phyloP scores from a whole-genome alignment of 164 flowering plant species.

The Annona cherimola region DNA sequence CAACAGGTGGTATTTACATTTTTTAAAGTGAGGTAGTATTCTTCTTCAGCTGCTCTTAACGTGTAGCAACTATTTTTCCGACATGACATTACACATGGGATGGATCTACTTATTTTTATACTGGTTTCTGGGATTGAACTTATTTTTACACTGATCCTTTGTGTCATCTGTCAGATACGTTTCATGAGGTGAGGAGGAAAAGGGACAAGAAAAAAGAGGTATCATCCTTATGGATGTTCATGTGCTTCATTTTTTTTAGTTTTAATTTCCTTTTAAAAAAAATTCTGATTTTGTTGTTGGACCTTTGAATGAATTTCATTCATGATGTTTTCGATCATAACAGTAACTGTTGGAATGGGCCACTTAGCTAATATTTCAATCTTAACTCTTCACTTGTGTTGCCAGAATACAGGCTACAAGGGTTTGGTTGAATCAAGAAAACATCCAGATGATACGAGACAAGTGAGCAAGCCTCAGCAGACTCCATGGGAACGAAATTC shows the following conservation, averaged over 20 bases:
- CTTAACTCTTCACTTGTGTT: slow-evolving; percentile 10
- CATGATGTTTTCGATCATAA: background rate
- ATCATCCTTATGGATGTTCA: slow-evolving; percentile 7
- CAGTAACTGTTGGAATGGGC: background rate
- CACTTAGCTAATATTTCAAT: background rate
- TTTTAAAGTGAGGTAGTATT: too few relatives aligned
- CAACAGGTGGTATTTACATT: too few relatives aligned
- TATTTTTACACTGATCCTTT: slow-evolving; percentile 5
- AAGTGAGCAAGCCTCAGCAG: slow-evolving; percentile 17
- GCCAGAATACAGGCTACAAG: slow-evolving; percentile 34
- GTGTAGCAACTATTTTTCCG: background rate
- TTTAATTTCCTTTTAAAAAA: background rate
- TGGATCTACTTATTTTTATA: background rate
- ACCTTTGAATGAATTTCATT: background rate
- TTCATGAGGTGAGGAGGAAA: slow-evolving; percentile 89
- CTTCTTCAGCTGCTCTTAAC: background rate
- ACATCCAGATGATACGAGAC: slow-evolving; percentile 28
- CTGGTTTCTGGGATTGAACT: background rate
- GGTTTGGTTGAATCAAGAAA: slow-evolving; percentile 29
- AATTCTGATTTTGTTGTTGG: background rate
- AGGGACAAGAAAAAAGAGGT: slow-evolving; percentile 83
- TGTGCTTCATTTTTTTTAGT: background rate
- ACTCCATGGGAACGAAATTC: slow-evolving; percentile 42
- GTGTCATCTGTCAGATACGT: slow-evolving; percentile 55
- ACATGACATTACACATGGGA: background rate